Base-by-base conservation (phyloP, 2,329 filamentous ascomycete genomes). In the Colletotrichum tamarilloi region DNA sequence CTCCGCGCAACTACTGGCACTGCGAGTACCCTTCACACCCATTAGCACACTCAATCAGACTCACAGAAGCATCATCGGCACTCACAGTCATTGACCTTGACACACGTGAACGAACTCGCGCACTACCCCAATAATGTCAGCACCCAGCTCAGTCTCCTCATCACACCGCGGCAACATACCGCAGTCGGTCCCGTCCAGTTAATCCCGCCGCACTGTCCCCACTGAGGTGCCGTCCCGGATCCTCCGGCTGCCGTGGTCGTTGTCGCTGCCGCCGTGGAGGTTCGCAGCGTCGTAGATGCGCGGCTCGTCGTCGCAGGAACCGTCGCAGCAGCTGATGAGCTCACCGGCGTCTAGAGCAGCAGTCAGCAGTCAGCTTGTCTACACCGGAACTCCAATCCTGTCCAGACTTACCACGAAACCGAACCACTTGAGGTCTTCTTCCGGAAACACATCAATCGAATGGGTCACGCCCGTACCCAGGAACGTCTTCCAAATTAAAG, bases 341-440 rank as follows among this genome's bases (percentile, higher is more conserved):
- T 74, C n/a, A 68, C 71, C 8, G 74, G 67, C 28, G 65, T 66
- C 74, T 75, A 11, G 3, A 9, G 12, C 16, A 52, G n/a, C 7
- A 22, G 42, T 72, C 16, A 52, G n/a, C 7, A 22, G 42, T 64
- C 42, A 69, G 66, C 7, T 1, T 22, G 28, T 7, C 7, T 12
- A 5, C 24, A 24, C 22, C 2, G 35, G 6, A 19, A 3, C 7
- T 9, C 19, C 5, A 8, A 2, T 7, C 14, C 19, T 1, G 8
- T 9, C 1, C 7, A 3, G 26, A 32, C 26, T 30, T 35, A 74
- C 74, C 63, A 57, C 22, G 42, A 75, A 68, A 1, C 74, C 74
- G 52, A 74, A 75, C 72, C 72, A 74, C 64, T 72, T 74, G 7
- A 75, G 74, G 8, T 75, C 74, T 46, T 75, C 74, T 14, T 74